These are phyloP conservation scores for Sophora flavescens DNA, from an alignment of 306 rosid species.

Conservation along the genomic window DNA sequence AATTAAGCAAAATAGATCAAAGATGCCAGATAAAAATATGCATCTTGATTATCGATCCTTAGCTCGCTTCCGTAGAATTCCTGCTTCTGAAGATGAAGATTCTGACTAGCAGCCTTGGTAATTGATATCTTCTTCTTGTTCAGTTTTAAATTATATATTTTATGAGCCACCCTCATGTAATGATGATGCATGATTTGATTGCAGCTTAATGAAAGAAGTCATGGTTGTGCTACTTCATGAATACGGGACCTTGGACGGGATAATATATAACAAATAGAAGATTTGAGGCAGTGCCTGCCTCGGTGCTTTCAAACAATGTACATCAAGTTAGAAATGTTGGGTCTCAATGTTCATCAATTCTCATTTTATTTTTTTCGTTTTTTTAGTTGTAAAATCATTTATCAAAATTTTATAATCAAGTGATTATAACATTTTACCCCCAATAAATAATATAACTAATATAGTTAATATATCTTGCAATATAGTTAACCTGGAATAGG, in stretches of 20 bases:
- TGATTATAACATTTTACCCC: too few relatives aligned
- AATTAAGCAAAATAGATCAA: slow-evolving; percentile 70
- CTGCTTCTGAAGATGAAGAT: slow-evolving; percentile 62
- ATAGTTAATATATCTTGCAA: too few relatives aligned
- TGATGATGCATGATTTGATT: slow-evolving; percentile 14
- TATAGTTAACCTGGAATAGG: too few relatives aligned
- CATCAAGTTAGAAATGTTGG: slow-evolving; percentile 5
- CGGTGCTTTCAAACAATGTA: background rate
- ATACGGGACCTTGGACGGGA: slow-evolving; percentile 15
- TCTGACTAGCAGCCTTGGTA: slow-evolving; percentile 52
- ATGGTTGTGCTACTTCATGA: slow-evolving; percentile 28
- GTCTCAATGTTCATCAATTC: background rate
- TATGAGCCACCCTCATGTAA: slow-evolving; percentile 10
- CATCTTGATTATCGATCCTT: slow-evolving; percentile 55
- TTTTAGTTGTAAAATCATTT: too few relatives aligned
- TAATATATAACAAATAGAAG: background rate
- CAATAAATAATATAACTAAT: too few relatives aligned
- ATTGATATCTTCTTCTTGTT: slow-evolving; percentile 8
- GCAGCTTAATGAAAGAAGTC: slow-evolving; percentile 38
- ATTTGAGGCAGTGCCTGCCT: background rate
- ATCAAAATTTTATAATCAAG: too few relatives aligned
- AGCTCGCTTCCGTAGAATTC: slow-evolving; percentile 77
- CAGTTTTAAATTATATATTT: background rate
- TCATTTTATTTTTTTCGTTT: too few relatives aligned
- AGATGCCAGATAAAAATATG: slow-evolving; percentile 53